Evolutionary conservation across 2,329 filamentous ascomycete genomes (phyloP).

Genomic region (Lachnellula occidentalis): DNA sequence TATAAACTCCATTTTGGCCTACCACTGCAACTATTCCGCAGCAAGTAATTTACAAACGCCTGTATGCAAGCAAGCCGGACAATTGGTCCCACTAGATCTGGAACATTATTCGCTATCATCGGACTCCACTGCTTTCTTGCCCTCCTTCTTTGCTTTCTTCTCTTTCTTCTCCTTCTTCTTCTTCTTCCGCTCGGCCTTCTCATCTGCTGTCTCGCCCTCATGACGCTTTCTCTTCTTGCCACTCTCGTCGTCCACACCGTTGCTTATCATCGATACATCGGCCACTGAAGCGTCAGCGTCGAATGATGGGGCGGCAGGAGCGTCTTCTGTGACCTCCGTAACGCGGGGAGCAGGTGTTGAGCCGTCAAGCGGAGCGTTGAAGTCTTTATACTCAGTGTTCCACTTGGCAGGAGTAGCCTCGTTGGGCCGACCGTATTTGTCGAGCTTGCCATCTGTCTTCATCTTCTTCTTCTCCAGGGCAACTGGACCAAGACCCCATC

Average conservation of each 20-base stretch:
- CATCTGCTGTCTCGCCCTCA: slow-evolving; percentile 68
- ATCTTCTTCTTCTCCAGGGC: slow-evolving; percentile 99
- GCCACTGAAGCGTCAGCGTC: slow-evolving; percentile 33
- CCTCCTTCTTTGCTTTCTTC: slow-evolving; percentile 44
- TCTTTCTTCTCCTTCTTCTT: slow-evolving; percentile 48
- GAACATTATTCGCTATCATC: slow-evolving; percentile 42
- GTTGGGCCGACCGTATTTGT: slow-evolving; percentile 93
- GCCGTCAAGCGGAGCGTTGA: slow-evolving; percentile 49
- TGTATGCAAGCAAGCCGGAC: slow-evolving; percentile 10
- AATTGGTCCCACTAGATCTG: slow-evolving; percentile 21
- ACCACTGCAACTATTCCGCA: slow-evolving; percentile 19
- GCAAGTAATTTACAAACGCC: slow-evolving; percentile 25
- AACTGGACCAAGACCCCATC: slow-evolving; percentile 93
- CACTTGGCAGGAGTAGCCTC: slow-evolving; percentile 91
- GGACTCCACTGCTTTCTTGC: slow-evolving; percentile 31
- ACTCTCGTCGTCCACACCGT: slow-evolving; percentile 50
- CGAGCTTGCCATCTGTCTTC: slow-evolving; percentile 95
- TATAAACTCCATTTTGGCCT: slow-evolving; percentile 18
- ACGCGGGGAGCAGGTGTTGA: slow-evolving; percentile 35
- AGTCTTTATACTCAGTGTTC: slow-evolving; percentile 91
- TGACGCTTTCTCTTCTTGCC: slow-evolving; percentile 77
- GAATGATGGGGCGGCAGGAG: slow-evolving; percentile 33
- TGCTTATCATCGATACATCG: slow-evolving; percentile 41
- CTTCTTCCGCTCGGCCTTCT: slow-evolving; percentile 48
- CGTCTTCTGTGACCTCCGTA: slow-evolving; percentile 37